phyloP scores from a whole-genome alignment of 2,329 filamentous ascomycete species.

The Hypoxylon sp. region DNA sequence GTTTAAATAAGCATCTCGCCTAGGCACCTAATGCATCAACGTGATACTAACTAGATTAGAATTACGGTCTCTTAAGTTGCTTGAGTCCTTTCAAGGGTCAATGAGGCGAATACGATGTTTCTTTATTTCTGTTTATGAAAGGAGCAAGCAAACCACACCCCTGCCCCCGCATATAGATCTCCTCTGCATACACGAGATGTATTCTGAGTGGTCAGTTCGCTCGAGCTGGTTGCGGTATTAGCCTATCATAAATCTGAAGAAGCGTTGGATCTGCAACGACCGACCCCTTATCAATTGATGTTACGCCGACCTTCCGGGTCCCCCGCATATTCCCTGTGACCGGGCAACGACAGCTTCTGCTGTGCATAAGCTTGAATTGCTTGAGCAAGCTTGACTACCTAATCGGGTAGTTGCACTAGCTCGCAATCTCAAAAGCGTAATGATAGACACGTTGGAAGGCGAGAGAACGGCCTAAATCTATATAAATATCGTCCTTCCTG shows the following conservation, averaged over 20 bases:
- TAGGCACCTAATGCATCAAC: no score
- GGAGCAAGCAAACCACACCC: background rate
- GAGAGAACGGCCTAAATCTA: conserved; percentile 18
- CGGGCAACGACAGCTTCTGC: conserved; percentile 7
- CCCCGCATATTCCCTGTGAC: conserved; percentile 15
- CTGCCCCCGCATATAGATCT: conserved; percentile 17
- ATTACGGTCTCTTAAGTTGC: no score
- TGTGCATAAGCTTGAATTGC: conserved; percentile 1
- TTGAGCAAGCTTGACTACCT: conserved; percentile 15
- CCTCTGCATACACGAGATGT: conserved; percentile 34
- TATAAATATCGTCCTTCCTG: conserved; percentile 25
- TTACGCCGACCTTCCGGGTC: conserved; percentile 10
- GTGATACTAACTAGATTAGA: no score
- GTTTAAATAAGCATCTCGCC: background rate
- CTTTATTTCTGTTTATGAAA: background rate
- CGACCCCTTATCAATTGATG: conserved; percentile 9
- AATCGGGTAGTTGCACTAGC: conserved; percentile 14
- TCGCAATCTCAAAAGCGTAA: conserved; percentile 25
- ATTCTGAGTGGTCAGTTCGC: conserved; percentile 24
- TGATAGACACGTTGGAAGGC: conserved; percentile 20
- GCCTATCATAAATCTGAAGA: conserved; percentile 7
- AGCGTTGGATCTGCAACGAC: conserved; percentile 14
- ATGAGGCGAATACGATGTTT: conserved; percentile 25
- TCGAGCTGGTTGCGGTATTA: conserved; percentile 2
- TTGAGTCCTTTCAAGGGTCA: background rate